Percentiles rank a stretch among this genome's conserved stretches.
These are phyloP conservation scores for Globisporangium irregulare DNA, from an alignment of 352 stramenopile species.

Conservation along the genomic window DNA sequence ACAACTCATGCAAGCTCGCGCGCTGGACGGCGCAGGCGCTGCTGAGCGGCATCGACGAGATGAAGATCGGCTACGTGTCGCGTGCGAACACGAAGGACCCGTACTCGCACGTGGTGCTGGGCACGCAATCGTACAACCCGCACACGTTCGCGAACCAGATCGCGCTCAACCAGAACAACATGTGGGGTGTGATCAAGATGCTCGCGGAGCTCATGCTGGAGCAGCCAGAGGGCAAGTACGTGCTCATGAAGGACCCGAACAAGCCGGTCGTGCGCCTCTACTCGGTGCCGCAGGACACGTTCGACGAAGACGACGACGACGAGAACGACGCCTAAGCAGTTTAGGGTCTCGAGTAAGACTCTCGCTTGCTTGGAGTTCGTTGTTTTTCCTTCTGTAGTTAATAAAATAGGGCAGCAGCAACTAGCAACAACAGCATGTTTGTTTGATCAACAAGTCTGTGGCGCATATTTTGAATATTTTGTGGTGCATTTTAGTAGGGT, in stretches of 20 bases:
- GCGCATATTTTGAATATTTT: slow-evolving; percentile 1
- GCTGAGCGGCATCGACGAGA: slow-evolving; percentile 94
- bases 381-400: not conserved
- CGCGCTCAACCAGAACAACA: slow-evolving; percentile 96
- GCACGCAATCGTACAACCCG: slow-evolving; percentile 96
- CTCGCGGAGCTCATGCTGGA: slow-evolving; percentile 93
- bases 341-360: not conserved
- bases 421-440: not conserved
- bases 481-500: not conserved
- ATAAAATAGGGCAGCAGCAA: not conserved
- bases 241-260: slow-evolving; percentile 98
- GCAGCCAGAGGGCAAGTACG: slow-evolving; percentile 97
- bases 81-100: slow-evolving; percentile 92
- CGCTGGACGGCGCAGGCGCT: slow-evolving; percentile 98
- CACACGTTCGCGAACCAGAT: slow-evolving; percentile 97
- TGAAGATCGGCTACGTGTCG: slow-evolving; percentile 98
- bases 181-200: slow-evolving; percentile 97
- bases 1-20: slow-evolving; percentile 98
- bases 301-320: slow-evolving; percentile 91
- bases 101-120: slow-evolving; percentile 95
- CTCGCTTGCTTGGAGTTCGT: not conserved
- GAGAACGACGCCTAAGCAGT: slow-evolving; percentile 47
- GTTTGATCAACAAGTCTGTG: not conserved
- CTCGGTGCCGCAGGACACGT: slow-evolving; percentile 93
- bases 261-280: slow-evolving; percentile 97